Conservation (phyloP, 345 rosid species). For the Combretum micranthum region DNA sequence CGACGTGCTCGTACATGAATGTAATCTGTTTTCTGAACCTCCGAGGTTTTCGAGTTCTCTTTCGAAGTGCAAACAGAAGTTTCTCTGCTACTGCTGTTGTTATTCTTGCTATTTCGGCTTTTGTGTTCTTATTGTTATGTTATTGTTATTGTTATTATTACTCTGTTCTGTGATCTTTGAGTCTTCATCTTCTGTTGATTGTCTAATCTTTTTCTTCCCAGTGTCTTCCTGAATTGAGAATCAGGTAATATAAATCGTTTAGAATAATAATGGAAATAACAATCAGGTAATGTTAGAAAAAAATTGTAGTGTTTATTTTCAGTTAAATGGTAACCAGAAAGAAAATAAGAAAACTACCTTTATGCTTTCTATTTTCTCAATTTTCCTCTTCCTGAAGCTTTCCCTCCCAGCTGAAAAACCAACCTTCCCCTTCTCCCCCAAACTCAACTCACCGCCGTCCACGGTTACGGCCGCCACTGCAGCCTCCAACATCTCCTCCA, state of each 20-base stretch:
- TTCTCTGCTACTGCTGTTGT: slow-evolving; percentile 30
- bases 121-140: slow-evolving; percentile 25
- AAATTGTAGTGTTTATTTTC: no score
- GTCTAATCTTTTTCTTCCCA: no score
- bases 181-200: no score
- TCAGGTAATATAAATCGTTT: no score
- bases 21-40: slow-evolving; percentile 62
- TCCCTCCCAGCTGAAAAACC: slow-evolving; percentile 25
- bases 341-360: slow-evolving; percentile 15
- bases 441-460: slow-evolving; percentile 8
- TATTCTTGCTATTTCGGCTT: slow-evolving; percentile 23
- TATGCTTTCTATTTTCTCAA: slow-evolving; percentile 23
- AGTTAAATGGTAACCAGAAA: no score
- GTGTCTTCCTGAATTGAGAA: no score
- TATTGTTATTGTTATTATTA: slow-evolving; percentile 25
- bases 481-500: slow-evolving; percentile 6
- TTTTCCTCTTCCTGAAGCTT: slow-evolving; percentile 59
- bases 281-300: no score
- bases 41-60: slow-evolving; percentile 53
- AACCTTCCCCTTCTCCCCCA: slow-evolving; percentile 26
- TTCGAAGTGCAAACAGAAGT: slow-evolving; percentile 39
- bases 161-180: slow-evolving; percentile 38
- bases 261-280: no score
- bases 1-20: slow-evolving; percentile 95
- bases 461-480: slow-evolving; percentile 10